A percentile compares a stretch with the other conserved stretches of the same genome.
Conservation (phyloP, 805 yeast genomes). For the Candida boleticola region DNA sequence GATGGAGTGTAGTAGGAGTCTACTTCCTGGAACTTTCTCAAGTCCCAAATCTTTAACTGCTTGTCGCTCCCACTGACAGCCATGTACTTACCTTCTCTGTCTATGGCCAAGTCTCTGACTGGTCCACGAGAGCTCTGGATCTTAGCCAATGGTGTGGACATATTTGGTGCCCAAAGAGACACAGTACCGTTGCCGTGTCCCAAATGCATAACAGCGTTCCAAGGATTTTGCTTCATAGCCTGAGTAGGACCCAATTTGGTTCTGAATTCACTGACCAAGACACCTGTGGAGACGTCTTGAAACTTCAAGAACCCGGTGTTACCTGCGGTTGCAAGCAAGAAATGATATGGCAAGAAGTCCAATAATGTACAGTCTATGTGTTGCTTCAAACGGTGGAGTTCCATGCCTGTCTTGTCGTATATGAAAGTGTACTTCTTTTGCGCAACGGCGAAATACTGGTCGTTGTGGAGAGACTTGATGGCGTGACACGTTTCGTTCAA, state of each 20-base stretch:
- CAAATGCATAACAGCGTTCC: conserved; percentile 91
- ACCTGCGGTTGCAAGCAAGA: conserved; percentile 82
- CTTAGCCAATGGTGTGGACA: conserved; percentile 82
- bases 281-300: conserved; percentile 95
- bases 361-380: conserved; percentile 82
- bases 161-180: conserved; percentile 88
- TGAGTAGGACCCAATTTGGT: conserved; percentile 90
- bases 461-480: conserved; percentile 86
- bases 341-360: conserved; percentile 92
- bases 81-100: conserved; percentile 92
- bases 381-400: conserved; percentile 85
- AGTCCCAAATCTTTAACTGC: conserved; percentile 87
- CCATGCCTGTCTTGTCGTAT: conserved; percentile 88
- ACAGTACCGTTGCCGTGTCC: conserved; percentile 95
- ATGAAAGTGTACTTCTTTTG: conserved; percentile 93
- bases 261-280: conserved; percentile 74
- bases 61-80: conserved; percentile 88
- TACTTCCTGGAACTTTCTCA: conserved; percentile 74
- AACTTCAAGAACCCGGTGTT: conserved; percentile 84
- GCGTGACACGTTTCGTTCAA: conserved; percentile 88
- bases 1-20: conserved; percentile 76
- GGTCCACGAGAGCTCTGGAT: conserved; percentile 84
- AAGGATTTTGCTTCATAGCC: conserved; percentile 86
- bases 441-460: conserved; percentile 93
- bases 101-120: conserved; percentile 77